Evolutionary conservation across 768 basidiomycete genomes (phyloP).

Genomic region (Collybia sordida): DNA sequence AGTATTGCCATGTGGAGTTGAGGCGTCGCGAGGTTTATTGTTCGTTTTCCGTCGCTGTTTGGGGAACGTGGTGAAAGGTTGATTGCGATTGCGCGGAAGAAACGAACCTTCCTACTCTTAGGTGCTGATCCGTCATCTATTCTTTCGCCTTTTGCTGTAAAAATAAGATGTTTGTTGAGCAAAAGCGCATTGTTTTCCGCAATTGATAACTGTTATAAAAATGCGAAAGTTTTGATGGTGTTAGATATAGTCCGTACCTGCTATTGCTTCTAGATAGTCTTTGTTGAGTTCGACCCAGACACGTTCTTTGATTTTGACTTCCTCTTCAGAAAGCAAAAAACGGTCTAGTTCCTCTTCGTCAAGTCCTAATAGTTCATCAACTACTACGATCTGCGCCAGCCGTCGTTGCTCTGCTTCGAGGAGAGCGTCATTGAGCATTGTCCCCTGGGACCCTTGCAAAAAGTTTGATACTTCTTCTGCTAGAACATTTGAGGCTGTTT

Average conservation of each 20-base stretch:
- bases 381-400: slow-evolving; percentile 48
- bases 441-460: slow-evolving; percentile 60
- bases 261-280: slow-evolving; percentile 87
- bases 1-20: slow-evolving; percentile 66
- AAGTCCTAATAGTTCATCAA: slow-evolving; percentile 71
- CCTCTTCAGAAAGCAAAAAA: slow-evolving; percentile 76
- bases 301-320: slow-evolving; percentile 83
- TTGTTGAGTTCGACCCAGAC: slow-evolving; percentile 94
- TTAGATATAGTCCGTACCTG: slow-evolving; percentile 52
- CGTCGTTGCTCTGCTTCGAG: slow-evolving; percentile 68
- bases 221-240: too few species aligned
- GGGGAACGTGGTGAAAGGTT: slow-evolving; percentile 25
- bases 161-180: slow-evolving; percentile 38
- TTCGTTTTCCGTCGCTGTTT: slow-evolving; percentile 66
- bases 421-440: slow-evolving; percentile 58
- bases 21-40: slow-evolving; percentile 68
- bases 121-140: slow-evolving; percentile 36
- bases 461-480: slow-evolving; percentile 70
- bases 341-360: slow-evolving; percentile 89
- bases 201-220: not conserved
- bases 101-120: slow-evolving; percentile 80
- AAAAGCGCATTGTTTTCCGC: slow-evolving; percentile 16
- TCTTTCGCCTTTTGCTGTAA: slow-evolving; percentile 69
- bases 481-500: slow-evolving; percentile 59
- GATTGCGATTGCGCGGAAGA: slow-evolving; percentile 36